phyloP scores from a whole-genome alignment of 768 basidiomycete species.

The Mycena chlorophos region DNA sequence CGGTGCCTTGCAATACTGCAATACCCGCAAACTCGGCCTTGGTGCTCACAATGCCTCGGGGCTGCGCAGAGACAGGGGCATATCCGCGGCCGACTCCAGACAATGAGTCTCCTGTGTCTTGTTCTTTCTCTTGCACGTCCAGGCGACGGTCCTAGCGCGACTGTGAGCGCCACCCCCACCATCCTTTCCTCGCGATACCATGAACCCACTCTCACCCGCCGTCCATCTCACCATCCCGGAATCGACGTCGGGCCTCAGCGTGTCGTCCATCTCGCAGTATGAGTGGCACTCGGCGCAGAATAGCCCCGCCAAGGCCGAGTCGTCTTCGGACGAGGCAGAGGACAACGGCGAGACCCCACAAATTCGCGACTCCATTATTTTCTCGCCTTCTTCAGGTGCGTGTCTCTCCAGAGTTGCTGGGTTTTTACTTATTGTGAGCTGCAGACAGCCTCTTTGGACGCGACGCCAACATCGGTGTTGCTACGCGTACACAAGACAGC shows the following conservation, averaged over 20 bases:
- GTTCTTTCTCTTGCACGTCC: no score
- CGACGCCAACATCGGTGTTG: conserved; percentile 4
- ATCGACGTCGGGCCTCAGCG: conserved; percentile 7
- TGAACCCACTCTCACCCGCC: no score
- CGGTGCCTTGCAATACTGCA: no score
- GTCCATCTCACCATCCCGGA: conserved; percentile 8
- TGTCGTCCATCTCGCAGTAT: conserved; percentile 11
- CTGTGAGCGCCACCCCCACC: no score
- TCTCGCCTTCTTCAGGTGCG: conserved; percentile 11
- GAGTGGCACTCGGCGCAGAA: conserved; percentile 17
- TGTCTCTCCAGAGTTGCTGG: not conserved
- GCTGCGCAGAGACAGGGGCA: no score
- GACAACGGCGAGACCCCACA: not conserved
- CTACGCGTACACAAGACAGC: not conserved
- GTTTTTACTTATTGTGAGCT: not conserved
- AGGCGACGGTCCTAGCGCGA: no score
- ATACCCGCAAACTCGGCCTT: no score
- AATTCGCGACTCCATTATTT: not conserved
- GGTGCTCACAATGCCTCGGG: no score
- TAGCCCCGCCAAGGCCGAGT: conserved; percentile 7
- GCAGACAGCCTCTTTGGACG: not conserved
- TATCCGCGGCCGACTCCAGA: no score
- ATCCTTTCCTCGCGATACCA: no score
- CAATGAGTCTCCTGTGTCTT: no score
- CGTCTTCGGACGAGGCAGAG: not conserved